Percentiles rank a stretch among this genome's conserved stretches.
Evolutionary conservation across 2,329 filamentous ascomycete species (phyloP).

Genomic region (Xylaria sp.): DNA sequence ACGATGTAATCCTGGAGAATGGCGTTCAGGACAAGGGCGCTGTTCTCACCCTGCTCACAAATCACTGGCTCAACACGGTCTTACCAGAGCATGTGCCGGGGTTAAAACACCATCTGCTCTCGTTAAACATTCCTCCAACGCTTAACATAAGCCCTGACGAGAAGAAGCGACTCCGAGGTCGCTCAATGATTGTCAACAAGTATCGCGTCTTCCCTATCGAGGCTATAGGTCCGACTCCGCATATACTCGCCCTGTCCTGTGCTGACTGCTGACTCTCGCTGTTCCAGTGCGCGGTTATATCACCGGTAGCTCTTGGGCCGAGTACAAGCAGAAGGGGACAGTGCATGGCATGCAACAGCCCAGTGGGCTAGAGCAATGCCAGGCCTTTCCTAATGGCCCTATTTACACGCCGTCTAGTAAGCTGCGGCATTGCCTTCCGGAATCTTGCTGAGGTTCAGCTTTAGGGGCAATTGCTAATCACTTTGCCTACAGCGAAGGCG

Average conservation of each 20-base stretch:
- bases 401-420: slow-evolving; percentile 73
- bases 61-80: slow-evolving; percentile 65
- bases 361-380: slow-evolving; percentile 74
- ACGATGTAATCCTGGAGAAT: slow-evolving; percentile 77
- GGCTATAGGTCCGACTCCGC: slow-evolving; percentile 66
- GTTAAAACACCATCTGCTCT: slow-evolving; percentile 65
- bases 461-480: slow-evolving; percentile 12
- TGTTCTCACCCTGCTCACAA: slow-evolving; percentile 59
- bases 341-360: slow-evolving; percentile 81
- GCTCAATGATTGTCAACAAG: slow-evolving; percentile 81
- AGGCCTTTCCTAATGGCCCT: slow-evolving; percentile 72
- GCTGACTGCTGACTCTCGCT: slow-evolving; percentile 10
- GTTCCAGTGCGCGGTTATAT: slow-evolving; percentile 79
- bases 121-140: slow-evolving; percentile 43
- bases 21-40: slow-evolving; percentile 65
- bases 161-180: slow-evolving; percentile 65
- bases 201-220: slow-evolving; percentile 82
- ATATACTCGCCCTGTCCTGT: background rate
- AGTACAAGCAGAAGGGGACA: slow-evolving; percentile 77
- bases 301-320: slow-evolving; percentile 84
- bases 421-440: background rate
- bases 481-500: slow-evolving; percentile 74
- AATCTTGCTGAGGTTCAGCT: background rate
- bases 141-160: slow-evolving; percentile 55
- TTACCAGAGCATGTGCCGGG: slow-evolving; percentile 58